phyloP scores from a whole-genome alignment of 2,329 filamentous ascomycete species.

The Beauveria caledonica region DNA sequence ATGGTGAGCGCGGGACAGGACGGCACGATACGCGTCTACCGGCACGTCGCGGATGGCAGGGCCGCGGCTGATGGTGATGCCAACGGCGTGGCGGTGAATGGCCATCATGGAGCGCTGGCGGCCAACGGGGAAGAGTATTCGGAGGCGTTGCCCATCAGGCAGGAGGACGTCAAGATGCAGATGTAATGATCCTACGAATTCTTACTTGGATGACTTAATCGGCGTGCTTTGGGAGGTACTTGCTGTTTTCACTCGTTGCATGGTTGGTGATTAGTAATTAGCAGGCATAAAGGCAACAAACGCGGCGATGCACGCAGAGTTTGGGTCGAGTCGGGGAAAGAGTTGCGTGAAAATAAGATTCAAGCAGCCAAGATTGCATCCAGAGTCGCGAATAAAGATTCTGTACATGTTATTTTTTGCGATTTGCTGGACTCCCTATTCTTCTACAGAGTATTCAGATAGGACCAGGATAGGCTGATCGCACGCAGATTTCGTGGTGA shows the following conservation, averaged over 20 bases:
- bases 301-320: too few species aligned
- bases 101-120: neutral
- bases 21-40: constrained; percentile 42
- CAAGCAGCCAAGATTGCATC: too few species aligned
- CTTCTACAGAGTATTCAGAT: too few species aligned
- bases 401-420: too few species aligned
- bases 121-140: constrained; percentile 50
- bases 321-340: too few species aligned
- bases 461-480: too few species aligned
- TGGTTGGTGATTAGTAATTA: too few species aligned
- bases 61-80: constrained; percentile 17
- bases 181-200: constrained; percentile 14
- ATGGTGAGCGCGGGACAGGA: constrained; percentile 53
- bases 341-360: too few species aligned
- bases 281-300: too few species aligned
- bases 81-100: constrained; percentile 29
- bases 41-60: constrained; percentile 20
- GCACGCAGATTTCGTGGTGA: neutral
- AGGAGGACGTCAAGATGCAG: constrained; percentile 33
- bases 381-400: too few species aligned
- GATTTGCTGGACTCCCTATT: too few species aligned
- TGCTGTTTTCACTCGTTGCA: neutral
- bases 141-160: constrained; percentile 37
- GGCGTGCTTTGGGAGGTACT: neutral
- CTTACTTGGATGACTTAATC: neutral